phyloP scores from a whole-genome alignment of 768 basidiomycete genomes.

The Termitomyces sp. region DNA sequence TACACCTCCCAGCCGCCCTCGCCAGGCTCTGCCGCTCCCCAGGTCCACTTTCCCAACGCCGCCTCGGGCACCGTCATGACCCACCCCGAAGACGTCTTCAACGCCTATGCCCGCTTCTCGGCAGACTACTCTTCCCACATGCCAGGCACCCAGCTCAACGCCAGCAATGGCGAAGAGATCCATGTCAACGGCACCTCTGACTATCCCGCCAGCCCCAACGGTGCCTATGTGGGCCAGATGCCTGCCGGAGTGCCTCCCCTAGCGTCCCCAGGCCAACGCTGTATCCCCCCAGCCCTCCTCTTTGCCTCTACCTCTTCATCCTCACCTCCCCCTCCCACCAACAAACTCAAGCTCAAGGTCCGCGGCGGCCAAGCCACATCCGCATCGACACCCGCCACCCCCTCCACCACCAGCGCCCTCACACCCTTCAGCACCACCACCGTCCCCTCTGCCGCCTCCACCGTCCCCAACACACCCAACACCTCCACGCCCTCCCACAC shows the following conservation, averaged over 20 bases:
- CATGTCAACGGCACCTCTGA: constrained; percentile 8
- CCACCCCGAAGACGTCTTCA: constrained; percentile 59
- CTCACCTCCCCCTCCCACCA: constrained; percentile 11
- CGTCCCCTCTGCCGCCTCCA: constrained; percentile 1
- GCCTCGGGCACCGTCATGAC: constrained; percentile 27
- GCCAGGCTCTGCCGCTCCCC: constrained; percentile 40
- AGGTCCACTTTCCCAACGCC: constrained; percentile 16
- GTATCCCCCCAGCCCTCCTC: constrained; percentile 24
- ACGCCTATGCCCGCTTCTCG: constrained; percentile 63
- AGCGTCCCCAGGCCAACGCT: constrained; percentile 16
- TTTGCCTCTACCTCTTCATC: constrained; percentile 18
- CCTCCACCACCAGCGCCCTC: constrained; percentile 20
- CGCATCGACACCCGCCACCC: constrained; percentile 20
- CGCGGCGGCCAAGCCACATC: constrained; percentile 18
- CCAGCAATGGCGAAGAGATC: constrained; percentile 35
- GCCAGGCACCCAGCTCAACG: constrained; percentile 54
- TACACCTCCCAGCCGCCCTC: constrained; percentile 46
- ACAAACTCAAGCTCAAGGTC: constrained; percentile 22
- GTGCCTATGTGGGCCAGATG: not conserved
- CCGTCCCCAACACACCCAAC: constrained; percentile 7
- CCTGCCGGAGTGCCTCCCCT: not conserved
- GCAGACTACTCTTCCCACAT: constrained; percentile 61
- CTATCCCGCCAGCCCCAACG: not conserved
- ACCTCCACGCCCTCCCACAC: constrained; percentile 20
- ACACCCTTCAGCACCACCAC: constrained; percentile 8